Base-by-base conservation (phyloP, 2,329 filamentous ascomycete species). In the Xylariaceae sp. region DNA sequence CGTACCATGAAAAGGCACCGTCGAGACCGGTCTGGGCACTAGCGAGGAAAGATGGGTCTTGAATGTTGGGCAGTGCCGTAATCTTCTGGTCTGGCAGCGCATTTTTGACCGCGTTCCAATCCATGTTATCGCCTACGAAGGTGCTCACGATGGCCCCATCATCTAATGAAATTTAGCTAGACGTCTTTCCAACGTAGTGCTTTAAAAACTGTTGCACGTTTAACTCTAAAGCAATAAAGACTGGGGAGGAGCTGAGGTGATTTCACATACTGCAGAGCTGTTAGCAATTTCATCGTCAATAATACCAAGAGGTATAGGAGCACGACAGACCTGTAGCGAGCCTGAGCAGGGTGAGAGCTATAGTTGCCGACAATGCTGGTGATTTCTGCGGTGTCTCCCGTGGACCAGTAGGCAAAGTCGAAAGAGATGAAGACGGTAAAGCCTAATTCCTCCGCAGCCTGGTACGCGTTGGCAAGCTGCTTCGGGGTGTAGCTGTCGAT, bases 361-460 rank as follows among this genome's bases (percentile, higher is more conserved):
- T 57, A 53, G 53, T 53, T 57, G 9, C 50, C 43, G 36, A 56
- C 49, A 13, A 56, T 46, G 5, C 33, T 24, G 8, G 16, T 53
- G 30, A 56, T 56, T 11, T 15, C 11, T 1, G 33, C 30, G 2
- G 53, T 53, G 40, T 56, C 53, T n/a, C 37, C 53, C 6, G 37
- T 43, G 3, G n/a, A 11, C 53, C 53, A 56, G 6, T 49, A 56
- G n/a, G 53, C 49, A 20, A 57, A 57, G 39, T 53, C 53, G n/a
- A 57, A 53, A 30, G 50, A 57, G 24, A 53, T 49, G 21, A 53
- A 57, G 29, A 57, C 15, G n/a, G 46, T 57, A n/a, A 57, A 57
- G 27, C 13, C 21, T 3, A 49, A 32, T 27, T 49, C 53, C 32
- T 57, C 39, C 6, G 49, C 50, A 24, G 50, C 53, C 20, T 57